Evolutionary conservation across 139 green algal species (phyloP).

Genomic region (Coelastrella sp.): DNA sequence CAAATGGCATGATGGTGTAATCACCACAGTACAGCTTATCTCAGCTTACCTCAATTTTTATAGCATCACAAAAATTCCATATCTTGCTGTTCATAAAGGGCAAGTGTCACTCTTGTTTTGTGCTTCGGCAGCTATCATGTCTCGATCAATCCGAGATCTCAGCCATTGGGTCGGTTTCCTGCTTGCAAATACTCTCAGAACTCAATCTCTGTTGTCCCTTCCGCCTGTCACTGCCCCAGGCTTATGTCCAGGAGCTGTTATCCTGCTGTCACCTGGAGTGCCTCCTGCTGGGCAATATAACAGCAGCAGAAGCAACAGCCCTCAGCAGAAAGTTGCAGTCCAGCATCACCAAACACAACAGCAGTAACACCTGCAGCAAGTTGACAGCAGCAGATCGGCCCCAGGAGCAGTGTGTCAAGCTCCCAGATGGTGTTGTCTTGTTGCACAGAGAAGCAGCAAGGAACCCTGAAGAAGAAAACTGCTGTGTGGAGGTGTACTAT

Average conservation of each 20-base stretch:
- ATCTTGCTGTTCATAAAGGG: no score
- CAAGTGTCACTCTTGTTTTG: no score
- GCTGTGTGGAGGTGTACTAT: slow-evolving; percentile 84
- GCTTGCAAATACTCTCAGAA: no score
- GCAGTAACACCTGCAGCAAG: slow-evolving; percentile 39
- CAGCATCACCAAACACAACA: slow-evolving; percentile 53
- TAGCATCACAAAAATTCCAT: no score
- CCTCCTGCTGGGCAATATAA: slow-evolving; percentile 89
- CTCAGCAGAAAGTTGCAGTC: no score
- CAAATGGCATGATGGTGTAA: no score
- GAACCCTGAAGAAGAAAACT: slow-evolving; percentile 90
- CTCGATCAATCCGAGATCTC: no score
- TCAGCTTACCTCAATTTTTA: no score
- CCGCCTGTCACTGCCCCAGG: slow-evolving; percentile 1
- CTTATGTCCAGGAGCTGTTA: slow-evolving; percentile 56
- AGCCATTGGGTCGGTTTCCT: no score
- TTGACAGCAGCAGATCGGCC: slow-evolving; percentile 51
- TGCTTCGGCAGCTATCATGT: no score
- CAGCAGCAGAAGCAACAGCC: slow-evolving; percentile 54
- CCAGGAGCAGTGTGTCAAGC: slow-evolving; percentile 53
- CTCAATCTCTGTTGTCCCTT: no score
- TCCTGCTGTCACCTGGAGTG: slow-evolving; percentile 76
- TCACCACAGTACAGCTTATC: no score
- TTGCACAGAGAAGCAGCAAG: slow-evolving; percentile 52
- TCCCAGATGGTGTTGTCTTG: slow-evolving; percentile 56